A percentile compares a stretch with the other conserved stretches of the same genome.
These are phyloP conservation scores for Parasitella parasitica DNA, from an alignment of 371 early-diverging fungal species.

Conservation along the genomic window DNA sequence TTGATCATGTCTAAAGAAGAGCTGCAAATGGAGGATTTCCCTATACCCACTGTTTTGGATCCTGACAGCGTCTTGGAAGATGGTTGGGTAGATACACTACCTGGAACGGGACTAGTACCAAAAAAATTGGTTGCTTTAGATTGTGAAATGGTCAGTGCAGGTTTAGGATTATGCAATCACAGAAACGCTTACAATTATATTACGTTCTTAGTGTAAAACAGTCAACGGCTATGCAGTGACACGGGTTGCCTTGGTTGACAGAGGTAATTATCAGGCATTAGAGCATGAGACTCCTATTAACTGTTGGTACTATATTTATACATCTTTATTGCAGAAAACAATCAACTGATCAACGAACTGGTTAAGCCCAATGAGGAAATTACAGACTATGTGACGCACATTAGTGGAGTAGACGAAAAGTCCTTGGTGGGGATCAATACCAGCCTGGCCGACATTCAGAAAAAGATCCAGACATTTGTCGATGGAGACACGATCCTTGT, in stretches of 20 bases:
- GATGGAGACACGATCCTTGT: constrained; percentile 60
- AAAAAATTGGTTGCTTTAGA: constrained; percentile 63
- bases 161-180: neutral
- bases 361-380: constrained; percentile 65
- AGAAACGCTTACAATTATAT: neutral
- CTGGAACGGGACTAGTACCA: constrained; percentile 24
- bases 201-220: constrained; percentile 61
- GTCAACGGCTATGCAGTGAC: constrained; percentile 64
- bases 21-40: constrained; percentile 45
- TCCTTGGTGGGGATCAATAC: constrained; percentile 49
- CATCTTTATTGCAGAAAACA: constrained; percentile 23
- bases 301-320: neutral
- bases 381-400: constrained; percentile 65
- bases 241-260: constrained; percentile 61
- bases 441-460: constrained; percentile 54
- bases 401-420: constrained; percentile 64
- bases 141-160: constrained; percentile 72
- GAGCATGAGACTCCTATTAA: constrained; percentile 35
- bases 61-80: constrained; percentile 18
- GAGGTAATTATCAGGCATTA: constrained; percentile 16
- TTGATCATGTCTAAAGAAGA: constrained; percentile 38
- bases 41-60: constrained; percentile 42
- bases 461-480: constrained; percentile 38
- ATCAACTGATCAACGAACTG: constrained; percentile 60
- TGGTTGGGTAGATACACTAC: constrained; percentile 47